Percentiles rank a stretch among this genome's conserved stretches.
These are phyloP conservation scores for Solanum lignicaule DNA, from an alignment of 257 asterid species.

Conservation along the genomic window DNA sequence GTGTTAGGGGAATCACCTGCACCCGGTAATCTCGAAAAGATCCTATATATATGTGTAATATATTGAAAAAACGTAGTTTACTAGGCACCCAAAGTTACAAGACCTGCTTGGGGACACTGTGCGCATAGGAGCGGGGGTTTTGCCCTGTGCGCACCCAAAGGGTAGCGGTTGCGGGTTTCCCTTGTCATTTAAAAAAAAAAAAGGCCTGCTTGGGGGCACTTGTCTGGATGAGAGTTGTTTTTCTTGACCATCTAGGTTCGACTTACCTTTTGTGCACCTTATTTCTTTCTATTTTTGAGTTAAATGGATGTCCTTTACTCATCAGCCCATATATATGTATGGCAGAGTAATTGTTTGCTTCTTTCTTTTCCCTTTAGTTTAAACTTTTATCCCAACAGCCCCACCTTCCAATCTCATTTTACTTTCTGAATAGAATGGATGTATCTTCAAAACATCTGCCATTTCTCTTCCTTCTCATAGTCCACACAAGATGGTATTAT, in stretches of 20 bases:
- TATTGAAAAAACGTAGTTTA: not conserved
- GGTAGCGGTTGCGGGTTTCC: not conserved
- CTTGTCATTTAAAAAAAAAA: not conserved
- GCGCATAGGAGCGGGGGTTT: not conserved
- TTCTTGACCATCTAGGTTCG: not conserved
- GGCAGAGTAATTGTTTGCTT: not conserved
- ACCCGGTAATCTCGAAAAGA: not conserved
- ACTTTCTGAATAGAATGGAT: not conserved
- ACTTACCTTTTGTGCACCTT: not conserved
- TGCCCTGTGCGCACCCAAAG: not conserved
- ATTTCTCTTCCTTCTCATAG: not conserved
- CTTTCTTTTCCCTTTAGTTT: not conserved
- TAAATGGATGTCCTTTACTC: not conserved
- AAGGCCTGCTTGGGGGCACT: not conserved
- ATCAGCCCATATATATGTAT: not conserved
- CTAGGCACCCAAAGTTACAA: not conserved
- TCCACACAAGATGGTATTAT: not conserved
- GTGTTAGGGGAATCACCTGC: not conserved
- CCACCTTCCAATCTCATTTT: not conserved
- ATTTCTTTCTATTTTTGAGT: not conserved
- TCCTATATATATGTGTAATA: not conserved
- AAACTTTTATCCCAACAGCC: not conserved
- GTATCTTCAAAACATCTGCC: not conserved
- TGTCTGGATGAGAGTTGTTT: not conserved
- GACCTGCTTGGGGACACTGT: not conserved